Percentiles rank a stretch among this genome's conserved stretches.
These are phyloP conservation scores for Elongisporangium anandrum DNA, from an alignment of 352 stramenopile genomes.

Conservation along the genomic window DNA sequence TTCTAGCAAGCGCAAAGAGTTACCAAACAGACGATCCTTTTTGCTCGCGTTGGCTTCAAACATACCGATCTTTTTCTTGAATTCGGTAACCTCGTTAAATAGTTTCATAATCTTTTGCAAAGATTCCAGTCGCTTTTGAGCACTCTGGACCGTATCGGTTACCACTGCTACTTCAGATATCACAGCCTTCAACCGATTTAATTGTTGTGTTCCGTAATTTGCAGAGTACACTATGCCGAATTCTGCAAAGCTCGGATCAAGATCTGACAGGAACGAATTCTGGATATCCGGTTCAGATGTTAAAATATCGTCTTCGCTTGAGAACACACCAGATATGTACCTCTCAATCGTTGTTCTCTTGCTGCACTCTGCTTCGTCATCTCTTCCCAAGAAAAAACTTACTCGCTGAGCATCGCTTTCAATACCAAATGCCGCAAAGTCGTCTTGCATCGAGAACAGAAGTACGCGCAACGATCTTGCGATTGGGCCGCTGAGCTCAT, in stretches of 20 bases:
- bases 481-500: conserved; percentile 33
- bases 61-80: conserved; percentile 70
- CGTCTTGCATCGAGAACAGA: conserved; percentile 57
- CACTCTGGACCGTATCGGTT: conserved; percentile 36
- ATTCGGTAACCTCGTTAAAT: conserved; percentile 61
- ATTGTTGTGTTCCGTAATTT: conserved; percentile 28
- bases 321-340: conserved; percentile 26
- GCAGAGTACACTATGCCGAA: conserved; percentile 38
- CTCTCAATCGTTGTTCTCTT: conserved; percentile 42
- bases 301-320: background rate
- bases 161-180: conserved; percentile 44
- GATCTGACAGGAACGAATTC: conserved; percentile 48
- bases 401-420: conserved; percentile 53
- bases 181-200: conserved; percentile 37
- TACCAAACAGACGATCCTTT: conserved; percentile 74
- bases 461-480: conserved; percentile 37
- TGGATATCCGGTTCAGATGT: background rate
- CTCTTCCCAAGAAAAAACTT: conserved; percentile 65
- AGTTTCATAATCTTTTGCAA: conserved; percentile 79
- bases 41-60: conserved; percentile 70
- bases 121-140: conserved; percentile 58
- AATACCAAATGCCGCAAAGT: conserved; percentile 72
- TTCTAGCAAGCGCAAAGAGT: conserved; percentile 62
- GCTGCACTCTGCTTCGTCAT: conserved; percentile 31
- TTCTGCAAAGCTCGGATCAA: conserved; percentile 50